Conservation (phyloP, 1,284 basidiomycete species). For the Lentinula novae-zelandiae region DNA sequence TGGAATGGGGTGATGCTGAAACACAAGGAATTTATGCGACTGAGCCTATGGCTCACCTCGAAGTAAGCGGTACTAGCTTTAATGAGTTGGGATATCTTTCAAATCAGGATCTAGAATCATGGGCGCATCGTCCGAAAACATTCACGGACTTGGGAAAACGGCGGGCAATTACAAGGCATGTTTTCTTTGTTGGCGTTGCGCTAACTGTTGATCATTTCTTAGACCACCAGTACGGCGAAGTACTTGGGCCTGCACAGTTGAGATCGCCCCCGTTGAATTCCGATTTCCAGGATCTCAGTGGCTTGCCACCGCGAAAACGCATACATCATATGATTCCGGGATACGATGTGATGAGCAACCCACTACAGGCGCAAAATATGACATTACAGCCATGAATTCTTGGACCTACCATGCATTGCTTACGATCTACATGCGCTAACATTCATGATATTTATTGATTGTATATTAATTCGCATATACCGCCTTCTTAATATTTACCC, state of each 20-base stretch:
- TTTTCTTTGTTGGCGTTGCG: neutral
- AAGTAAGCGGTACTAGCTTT: slow-evolving; percentile 32
- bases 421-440: slow-evolving; percentile 8
- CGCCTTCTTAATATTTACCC: neutral
- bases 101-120: slow-evolving; percentile 31
- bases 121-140: slow-evolving; percentile 48
- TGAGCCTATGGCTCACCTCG: slow-evolving; percentile 45
- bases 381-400: slow-evolving; percentile 34
- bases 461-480: slow-evolving; percentile 5
- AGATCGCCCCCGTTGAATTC: slow-evolving; percentile 17
- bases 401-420: slow-evolving; percentile 2
- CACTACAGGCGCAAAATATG: slow-evolving; percentile 14
- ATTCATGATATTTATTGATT: slow-evolving; percentile 11
- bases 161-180: slow-evolving; percentile 41
- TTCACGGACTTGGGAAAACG: slow-evolving; percentile 54
- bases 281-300: slow-evolving; percentile 41
- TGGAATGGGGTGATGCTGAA: slow-evolving; percentile 51
- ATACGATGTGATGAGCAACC: slow-evolving; percentile 35
- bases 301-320: slow-evolving; percentile 54
- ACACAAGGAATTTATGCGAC: slow-evolving; percentile 42
- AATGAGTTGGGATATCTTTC: neutral
- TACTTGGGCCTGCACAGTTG: slow-evolving; percentile 25
- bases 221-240: slow-evolving; percentile 43
- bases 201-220: neutral
- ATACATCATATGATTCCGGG: slow-evolving; percentile 56